Conservation (phyloP, 208 protist genomes). For the Acanthamoeba rhysodes region DNA sequence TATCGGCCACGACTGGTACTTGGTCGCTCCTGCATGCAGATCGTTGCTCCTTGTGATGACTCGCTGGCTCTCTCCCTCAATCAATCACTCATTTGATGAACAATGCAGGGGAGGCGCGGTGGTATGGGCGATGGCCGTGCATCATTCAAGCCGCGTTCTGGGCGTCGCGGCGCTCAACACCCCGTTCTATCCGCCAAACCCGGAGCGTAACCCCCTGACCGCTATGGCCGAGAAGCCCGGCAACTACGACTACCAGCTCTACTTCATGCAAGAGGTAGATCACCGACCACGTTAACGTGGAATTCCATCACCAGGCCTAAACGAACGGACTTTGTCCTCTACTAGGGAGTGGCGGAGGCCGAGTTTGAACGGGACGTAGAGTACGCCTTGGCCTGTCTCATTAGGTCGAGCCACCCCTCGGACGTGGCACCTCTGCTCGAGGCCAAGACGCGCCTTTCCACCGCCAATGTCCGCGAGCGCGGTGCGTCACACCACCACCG, state of each 20-base stretch:
- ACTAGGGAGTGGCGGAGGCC: background rate
- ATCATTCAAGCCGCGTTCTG: constrained; percentile 12
- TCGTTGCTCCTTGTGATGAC: background rate
- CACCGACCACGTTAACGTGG: no score
- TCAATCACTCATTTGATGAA: no score
- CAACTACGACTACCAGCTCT: constrained; percentile 74
- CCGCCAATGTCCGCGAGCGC: background rate
- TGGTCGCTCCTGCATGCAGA: background rate
- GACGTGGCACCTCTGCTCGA: background rate
- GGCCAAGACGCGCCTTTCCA: background rate
- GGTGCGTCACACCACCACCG: background rate
- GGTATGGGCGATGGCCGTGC: constrained; percentile 63
- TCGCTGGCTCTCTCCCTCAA: background rate
- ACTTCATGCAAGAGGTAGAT: constrained; percentile 59
- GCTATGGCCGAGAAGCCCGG: constrained; percentile 15
- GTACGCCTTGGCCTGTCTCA: background rate
- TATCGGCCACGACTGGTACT: constrained; percentile 74
- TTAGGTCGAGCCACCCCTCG: background rate
- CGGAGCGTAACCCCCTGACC: background rate
- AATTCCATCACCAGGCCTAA: no score
- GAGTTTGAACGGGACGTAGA: constrained; percentile 7
- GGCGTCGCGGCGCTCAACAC: constrained; percentile 58
- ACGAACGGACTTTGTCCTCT: background rate
- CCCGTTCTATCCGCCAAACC: constrained; percentile 33
- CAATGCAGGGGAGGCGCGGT: constrained; percentile 25